phyloP scores from a whole-genome alignment of 495 filamentous ascomycete species.

The Penicillium lagena region DNA sequence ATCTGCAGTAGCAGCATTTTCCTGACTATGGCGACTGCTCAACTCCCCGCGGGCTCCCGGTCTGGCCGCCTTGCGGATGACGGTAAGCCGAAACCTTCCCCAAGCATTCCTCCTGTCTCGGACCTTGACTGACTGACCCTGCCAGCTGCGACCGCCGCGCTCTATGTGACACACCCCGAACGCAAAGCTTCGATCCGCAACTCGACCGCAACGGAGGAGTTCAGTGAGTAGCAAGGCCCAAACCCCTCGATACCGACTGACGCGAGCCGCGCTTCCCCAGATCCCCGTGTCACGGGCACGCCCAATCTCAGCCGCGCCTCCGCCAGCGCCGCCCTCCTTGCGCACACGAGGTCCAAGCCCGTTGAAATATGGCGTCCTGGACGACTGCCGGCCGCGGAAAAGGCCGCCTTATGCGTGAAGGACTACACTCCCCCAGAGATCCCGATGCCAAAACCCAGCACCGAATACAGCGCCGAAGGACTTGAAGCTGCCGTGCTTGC shows the following conservation, averaged over 20 bases:
- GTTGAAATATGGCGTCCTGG: constrained; percentile 56
- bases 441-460: constrained; percentile 45
- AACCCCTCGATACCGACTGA: constrained; percentile 2
- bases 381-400: constrained; percentile 54
- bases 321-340: constrained; percentile 62
- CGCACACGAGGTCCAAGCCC: constrained; percentile 60
- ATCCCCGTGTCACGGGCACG: constrained; percentile 59
- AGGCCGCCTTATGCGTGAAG: constrained; percentile 61
- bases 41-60: constrained; percentile 20
- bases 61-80: constrained; percentile 35
- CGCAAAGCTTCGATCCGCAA: constrained; percentile 31
- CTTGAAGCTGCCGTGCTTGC: constrained; percentile 70
- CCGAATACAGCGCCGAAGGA: constrained; percentile 47
- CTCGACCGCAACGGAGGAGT: constrained; percentile 12
- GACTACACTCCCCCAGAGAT: constrained; percentile 54
- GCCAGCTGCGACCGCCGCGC: constrained; percentile 46
- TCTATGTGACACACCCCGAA: constrained; percentile 43
- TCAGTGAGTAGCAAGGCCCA: constrained; percentile 19
- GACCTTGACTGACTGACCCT: constrained; percentile 11
- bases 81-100: constrained; percentile 24
- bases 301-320: constrained; percentile 62
- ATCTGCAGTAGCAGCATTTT: constrained; percentile 7
- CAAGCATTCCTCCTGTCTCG: not conserved
- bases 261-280: constrained; percentile 33
- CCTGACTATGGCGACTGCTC: constrained; percentile 28